Base-by-base conservation (phyloP, 371 early-diverging fungal genomes). In the Chytridium lagenaria region DNA sequence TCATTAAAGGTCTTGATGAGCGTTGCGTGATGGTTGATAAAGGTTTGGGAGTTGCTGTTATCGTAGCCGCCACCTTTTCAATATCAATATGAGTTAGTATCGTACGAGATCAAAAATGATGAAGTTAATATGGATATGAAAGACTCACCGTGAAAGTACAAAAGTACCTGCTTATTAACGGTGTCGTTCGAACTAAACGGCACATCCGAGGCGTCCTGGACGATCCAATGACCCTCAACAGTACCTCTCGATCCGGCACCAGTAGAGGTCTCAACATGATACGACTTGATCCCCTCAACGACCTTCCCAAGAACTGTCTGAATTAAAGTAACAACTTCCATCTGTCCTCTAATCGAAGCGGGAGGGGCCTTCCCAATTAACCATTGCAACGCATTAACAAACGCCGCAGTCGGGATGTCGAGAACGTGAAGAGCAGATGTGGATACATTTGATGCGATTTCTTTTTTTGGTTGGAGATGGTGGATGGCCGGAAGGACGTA, bases 51-150 rank as follows among this genome's bases (percentile, higher is more conserved):
- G 30, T 16, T 40, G 68, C 59, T 61, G 36, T 28, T 26, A 19
- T 40, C 34, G 51, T 49, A 63, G 63, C 71, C 72, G 34, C 72
- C 72, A 51, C 72, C 72, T 72, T 49, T 1, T 2, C 37, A 37
- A 15, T 7, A 30, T 10, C 10, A 3, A 61, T 34, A 66, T 23
- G 30, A 31, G 3, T 3, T 3, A 63, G 12, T 2, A 3, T n/a
- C 7, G 44, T 40, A 16, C 12, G 44, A 40, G 44, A 40, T 44
- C 5, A 40, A 37, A 26, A 26, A 44, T 26, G 37, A 26, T 19
- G 15, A 30, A 19, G 15, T 34, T 3, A 34, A 7, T 12, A 63
- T 10, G 28, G 33, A 63, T 33, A 31, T 26, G 33, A 7, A 7
- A 31, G 26, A 10, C 66, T n/a, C 19, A 66, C 66, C 66, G 28